phyloP scores from a whole-genome alignment of 164 flowering plant genomes.

The Vitis amurensis region DNA sequence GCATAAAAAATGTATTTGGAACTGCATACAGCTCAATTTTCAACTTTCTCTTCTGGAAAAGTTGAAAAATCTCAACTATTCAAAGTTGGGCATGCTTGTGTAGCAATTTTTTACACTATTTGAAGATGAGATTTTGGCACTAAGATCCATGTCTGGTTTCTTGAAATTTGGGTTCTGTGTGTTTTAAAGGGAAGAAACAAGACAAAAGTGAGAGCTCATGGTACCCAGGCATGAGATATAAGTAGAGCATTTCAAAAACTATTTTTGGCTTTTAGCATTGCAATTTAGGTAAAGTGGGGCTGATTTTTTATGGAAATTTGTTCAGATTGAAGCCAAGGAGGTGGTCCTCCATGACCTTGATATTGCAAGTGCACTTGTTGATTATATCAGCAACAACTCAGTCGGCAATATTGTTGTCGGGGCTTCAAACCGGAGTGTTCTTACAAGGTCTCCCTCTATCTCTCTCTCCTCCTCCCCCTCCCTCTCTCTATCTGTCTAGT shows the following conservation, averaged over 20 bases:
- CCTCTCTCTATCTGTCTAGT: background rate
- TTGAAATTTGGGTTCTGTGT: no score
- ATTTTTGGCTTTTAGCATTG: background rate
- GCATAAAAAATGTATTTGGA: no score
- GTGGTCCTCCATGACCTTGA: constrained; percentile 45
- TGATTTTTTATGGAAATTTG: constrained; percentile 2
- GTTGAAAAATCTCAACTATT: no score
- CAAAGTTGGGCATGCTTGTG: no score
- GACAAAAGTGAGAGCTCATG: background rate
- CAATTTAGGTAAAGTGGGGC: background rate
- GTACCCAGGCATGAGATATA: no score
- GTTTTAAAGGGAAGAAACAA: background rate
- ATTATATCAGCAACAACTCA: constrained; percentile 23
- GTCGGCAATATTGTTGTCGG: constrained; percentile 45
- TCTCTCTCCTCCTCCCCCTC: constrained; percentile 2
- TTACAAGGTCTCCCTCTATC: constrained; percentile 36
- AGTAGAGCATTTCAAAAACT: no score
- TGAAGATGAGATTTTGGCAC: no score
- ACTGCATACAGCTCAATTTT: no score
- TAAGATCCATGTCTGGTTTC: no score
- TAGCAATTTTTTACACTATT: no score
- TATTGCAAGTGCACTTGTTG: constrained; percentile 37
- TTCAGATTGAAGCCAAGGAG: constrained; percentile 46
- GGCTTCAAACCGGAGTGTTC: constrained; percentile 35
- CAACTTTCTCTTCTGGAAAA: no score